phyloP scores from a whole-genome alignment of 2,329 filamentous ascomycete species.

The Xylariaceae sp. region DNA sequence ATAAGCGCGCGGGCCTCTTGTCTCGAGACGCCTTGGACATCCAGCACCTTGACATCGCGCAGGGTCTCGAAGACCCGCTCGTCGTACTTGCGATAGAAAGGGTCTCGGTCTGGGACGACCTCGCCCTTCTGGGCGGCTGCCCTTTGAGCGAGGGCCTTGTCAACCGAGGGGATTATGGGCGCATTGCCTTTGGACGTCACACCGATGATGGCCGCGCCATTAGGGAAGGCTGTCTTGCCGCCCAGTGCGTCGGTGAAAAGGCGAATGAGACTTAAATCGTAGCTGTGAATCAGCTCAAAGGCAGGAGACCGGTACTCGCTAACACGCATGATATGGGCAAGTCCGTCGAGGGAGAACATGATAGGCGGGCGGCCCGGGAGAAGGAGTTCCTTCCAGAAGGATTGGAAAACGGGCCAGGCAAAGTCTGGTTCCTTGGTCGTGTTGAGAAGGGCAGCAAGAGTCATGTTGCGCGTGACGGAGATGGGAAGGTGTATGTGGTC shows the following conservation, averaged over 20 bases:
- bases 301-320: constrained; percentile 71
- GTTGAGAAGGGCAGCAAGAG: constrained; percentile 64
- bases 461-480: constrained; percentile 53
- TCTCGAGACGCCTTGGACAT: constrained; percentile 65
- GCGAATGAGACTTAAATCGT: constrained; percentile 73
- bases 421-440: constrained; percentile 70
- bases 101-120: constrained; percentile 42
- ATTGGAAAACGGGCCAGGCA: constrained; percentile 75
- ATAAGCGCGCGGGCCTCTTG: constrained; percentile 73
- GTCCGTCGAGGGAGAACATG: constrained; percentile 72
- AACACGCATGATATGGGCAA: constrained; percentile 75
- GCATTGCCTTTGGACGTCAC: constrained; percentile 70
- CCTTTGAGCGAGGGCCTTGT: constrained; percentile 61
- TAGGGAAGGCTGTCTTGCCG: constrained; percentile 53
- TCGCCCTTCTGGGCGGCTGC: constrained; percentile 39
- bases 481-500: constrained; percentile 57
- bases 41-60: constrained; percentile 47
- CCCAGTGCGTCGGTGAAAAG: constrained; percentile 71
- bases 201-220: constrained; percentile 76
- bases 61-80: constrained; percentile 51
- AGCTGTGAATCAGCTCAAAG: constrained; percentile 74
- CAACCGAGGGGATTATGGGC: constrained; percentile 60
- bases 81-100: constrained; percentile 56
- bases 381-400: constrained; percentile 76
- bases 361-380: constrained; percentile 48